Base-by-base conservation (phyloP, 371 early-diverging fungal species). In the Amoeboradix gromovi region DNA sequence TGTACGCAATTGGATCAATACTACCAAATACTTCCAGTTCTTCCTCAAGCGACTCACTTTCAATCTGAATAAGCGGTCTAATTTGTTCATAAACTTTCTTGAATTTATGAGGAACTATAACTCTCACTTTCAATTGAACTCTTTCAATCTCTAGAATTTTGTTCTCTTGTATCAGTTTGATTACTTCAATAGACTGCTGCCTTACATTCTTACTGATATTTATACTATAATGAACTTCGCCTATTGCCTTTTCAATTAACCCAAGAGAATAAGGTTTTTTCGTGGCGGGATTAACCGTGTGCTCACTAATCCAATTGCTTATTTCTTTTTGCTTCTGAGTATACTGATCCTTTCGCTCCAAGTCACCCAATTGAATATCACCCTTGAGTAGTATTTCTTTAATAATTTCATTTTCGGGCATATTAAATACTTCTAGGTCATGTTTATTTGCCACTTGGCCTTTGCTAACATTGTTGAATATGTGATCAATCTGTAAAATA, bases 171-270 rank as follows among this genome's bases (percentile, higher is more conserved):
- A 97, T 75, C 75, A 85, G 87, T 72, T 83, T 87, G 69, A 97
- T 93, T 22, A 91, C 88, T 67, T 94, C 94, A 71, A 92, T 75
- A 29, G 95, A 93, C 74, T 80, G 80, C 73, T 80, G 80, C 75
- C 95, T 95, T 29, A 88, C 84, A 72, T 83, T 88, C 66, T 85
- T 80, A 71, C 88, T 91, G 0, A 87, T 84, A 73, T 91, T 87
- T 67, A 93, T 84, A 67, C 86, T 87, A 71, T 87, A 83, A 74
- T 94, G 95, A 22, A 94, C 76, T 70, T 94, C 92, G 1, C 81
- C 80, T 86, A 97, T 88, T 17, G 91, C 88, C 78, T 94, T 92
- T 75, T 97, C 96, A 70, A 97, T 92, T 86, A 94, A 91, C 17
- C 91, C 87, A 31, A 90, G 87, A 0, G 98, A 87, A 71, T 97